phyloP scores from a whole-genome alignment of 2,329 filamentous ascomycete genomes.

The Fusarium zealandicum region DNA sequence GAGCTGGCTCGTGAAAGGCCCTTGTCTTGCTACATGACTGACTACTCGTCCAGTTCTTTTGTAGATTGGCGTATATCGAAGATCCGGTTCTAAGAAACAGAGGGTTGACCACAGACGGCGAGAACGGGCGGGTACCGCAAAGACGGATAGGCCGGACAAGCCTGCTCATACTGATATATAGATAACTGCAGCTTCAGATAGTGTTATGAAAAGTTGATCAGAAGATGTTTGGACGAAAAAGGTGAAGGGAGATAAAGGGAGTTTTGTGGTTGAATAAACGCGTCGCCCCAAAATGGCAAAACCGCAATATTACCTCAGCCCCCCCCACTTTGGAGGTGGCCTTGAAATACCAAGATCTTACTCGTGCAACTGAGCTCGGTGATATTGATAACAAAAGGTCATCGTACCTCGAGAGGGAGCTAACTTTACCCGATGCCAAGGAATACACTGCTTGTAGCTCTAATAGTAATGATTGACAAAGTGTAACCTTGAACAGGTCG shows the following conservation, averaged over 20 bases:
- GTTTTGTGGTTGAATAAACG: not conserved
- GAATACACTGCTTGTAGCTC: too few relatives aligned
- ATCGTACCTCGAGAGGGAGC: too few relatives aligned
- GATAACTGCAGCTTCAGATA: too few relatives aligned
- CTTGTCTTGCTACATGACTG: slow-evolving; percentile 21
- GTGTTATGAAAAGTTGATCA: not conserved
- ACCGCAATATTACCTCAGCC: slow-evolving; percentile 10
- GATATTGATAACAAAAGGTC: too few relatives aligned
- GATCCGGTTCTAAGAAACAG: not conserved
- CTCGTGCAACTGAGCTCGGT: too few relatives aligned
- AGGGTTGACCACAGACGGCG: too few relatives aligned
- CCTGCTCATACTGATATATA: not conserved
- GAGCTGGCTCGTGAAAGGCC: not conserved
- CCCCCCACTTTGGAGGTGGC: slow-evolving; percentile 3
- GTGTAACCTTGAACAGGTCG: too few relatives aligned
- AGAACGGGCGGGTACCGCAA: not conserved
- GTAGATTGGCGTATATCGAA: not conserved
- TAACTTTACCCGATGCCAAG: too few relatives aligned
- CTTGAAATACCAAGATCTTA: not conserved
- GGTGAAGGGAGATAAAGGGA: not conserved
- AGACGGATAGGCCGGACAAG: not conserved
- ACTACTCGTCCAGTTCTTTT: slow-evolving; percentile 19
- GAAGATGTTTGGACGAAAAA: too few relatives aligned
- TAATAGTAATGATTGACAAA: too few relatives aligned
- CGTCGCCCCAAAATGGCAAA: too few relatives aligned